Base-by-base conservation (phyloP, 2,329 filamentous ascomycete species). In the Cladosporium sp. region DNA sequence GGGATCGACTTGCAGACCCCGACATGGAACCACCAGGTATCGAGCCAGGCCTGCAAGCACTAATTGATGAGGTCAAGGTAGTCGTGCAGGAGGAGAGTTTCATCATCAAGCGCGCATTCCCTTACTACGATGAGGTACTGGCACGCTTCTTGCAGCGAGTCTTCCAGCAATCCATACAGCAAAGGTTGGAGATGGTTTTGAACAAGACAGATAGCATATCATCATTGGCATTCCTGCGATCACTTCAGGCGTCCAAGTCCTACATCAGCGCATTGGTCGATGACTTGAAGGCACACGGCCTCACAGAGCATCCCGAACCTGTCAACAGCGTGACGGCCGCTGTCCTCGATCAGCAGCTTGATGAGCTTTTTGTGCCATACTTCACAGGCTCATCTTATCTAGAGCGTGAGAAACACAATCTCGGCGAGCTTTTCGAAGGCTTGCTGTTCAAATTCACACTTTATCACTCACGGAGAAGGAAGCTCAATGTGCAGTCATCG, bases 131-230 rank as follows among this genome's bases (percentile, higher is more conserved):
- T 66, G 92, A 93, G 59, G 94, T 99, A 1, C 78, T 99, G 51
- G 87, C 87, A 62, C 93, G 93, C 66, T 99, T 99, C 67, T 82
- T 99, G 52, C 94, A 99, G 73, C 84, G 94, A 64, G 88, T 99
- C 10, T 99, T 99, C 69, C 94, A 99, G 70, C 94, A 99, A 73
- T 97, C 93, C 1, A 92, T 99, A 61, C 95, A 99, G 74, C 93
- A 97, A 72, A 84, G 93, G 13, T 80, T 99, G 9, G 94, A 99
- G 71, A 90, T 96, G 84, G 92, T 99, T 3, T 78, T 99, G 48
- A 92, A 96, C 66, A 97, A 97, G 75, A 94, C 94, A 15, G 89
- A 90, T 63, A 90, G 89, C 4, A 86, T 97, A 15, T 99, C 95
- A 0, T 92, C 91, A 0, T 78, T 99, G 28, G 92, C 94, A 1